Conservation (phyloP, 1,284 basidiomycete genomes). For the Ceratobasidium papillatum region DNA sequence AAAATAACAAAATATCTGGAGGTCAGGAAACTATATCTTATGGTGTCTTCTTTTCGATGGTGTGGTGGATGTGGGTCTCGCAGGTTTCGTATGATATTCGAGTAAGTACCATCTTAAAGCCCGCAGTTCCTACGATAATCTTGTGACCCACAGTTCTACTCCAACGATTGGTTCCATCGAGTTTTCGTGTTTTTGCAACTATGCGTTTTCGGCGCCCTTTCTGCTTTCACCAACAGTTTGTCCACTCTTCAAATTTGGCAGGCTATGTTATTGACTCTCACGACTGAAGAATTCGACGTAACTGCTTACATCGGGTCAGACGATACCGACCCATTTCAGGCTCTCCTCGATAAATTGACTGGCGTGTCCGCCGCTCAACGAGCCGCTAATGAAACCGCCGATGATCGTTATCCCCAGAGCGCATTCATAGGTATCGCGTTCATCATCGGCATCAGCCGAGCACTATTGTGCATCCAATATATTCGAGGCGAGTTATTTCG, state of each 20-base stretch:
- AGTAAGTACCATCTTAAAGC: background rate
- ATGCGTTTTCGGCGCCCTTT: slow-evolving; percentile 27
- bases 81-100: slow-evolving; percentile 40
- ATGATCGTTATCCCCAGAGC: background rate
- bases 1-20: slow-evolving; percentile 34
- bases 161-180: slow-evolving; percentile 43
- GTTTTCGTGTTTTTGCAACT: slow-evolving; percentile 37
- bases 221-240: slow-evolving; percentile 36
- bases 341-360: background rate
- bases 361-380: background rate
- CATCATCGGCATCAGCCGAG: slow-evolving; percentile 22
- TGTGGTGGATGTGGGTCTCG: slow-evolving; percentile 41
- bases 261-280: background rate
- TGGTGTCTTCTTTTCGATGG: slow-evolving; percentile 41
- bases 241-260: background rate
- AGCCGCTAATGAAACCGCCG: background rate
- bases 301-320: slow-evolving; percentile 9
- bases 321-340: background rate
- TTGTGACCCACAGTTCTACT: slow-evolving; percentile 23
- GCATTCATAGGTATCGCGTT: slow-evolving; percentile 31
- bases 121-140: background rate
- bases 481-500: slow-evolving; percentile 6
- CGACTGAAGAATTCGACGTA: slow-evolving; percentile 18
- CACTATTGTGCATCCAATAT: slow-evolving; percentile 15
- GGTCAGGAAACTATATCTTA: slow-evolving; percentile 32